These are phyloP conservation scores for Whalleya microplaca DNA, from an alignment of 2,329 filamentous ascomycete species.

Conservation along the genomic window DNA sequence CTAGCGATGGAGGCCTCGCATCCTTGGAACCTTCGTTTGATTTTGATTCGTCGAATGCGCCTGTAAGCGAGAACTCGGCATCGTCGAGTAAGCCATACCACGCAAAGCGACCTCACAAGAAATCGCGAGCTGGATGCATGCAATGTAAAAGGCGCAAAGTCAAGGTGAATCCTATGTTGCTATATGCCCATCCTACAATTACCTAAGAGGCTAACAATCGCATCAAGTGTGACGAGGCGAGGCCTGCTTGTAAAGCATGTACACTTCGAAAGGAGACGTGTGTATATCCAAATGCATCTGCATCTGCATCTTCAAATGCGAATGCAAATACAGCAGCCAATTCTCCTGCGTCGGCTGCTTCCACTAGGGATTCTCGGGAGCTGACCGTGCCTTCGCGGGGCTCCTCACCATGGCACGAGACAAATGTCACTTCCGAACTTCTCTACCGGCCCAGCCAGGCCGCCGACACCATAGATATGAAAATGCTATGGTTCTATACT, in stretches of 20 bases:
- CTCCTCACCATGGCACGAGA: neutral
- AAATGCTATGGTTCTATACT: conserved; percentile 60
- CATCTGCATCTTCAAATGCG: conserved; percentile 4
- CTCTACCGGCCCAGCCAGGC: conserved; percentile 40
- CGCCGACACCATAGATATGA: conserved; percentile 50
- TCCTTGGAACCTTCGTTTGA: conserved; percentile 1
- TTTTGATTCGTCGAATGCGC: conserved; percentile 3
- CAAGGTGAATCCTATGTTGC: conserved; percentile 38
- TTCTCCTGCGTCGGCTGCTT: conserved; percentile 7
- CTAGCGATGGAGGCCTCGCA: conserved; percentile 3
- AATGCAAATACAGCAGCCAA: conserved; percentile 2
- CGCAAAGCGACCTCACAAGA: conserved; percentile 58
- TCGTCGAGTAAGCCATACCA: conserved; percentile 41
- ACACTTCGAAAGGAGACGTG: conserved; percentile 52
- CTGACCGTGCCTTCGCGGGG: neutral
- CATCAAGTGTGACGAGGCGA: conserved; percentile 51
- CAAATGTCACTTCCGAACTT: conserved; percentile 38
- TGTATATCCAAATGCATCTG: conserved; percentile 44
- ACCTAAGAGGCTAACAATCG: conserved; percentile 10
- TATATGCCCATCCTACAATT: too few species aligned
- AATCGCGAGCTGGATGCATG: conserved; percentile 56
- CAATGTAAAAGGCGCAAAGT: conserved; percentile 61
- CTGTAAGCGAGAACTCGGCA: conserved; percentile 11
- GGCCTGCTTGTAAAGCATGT: conserved; percentile 55
- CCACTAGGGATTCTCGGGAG: neutral